These are phyloP conservation scores for Ogataea polymorpha DNA, from an alignment of 805 yeast genomes.

Conservation along the genomic window DNA sequence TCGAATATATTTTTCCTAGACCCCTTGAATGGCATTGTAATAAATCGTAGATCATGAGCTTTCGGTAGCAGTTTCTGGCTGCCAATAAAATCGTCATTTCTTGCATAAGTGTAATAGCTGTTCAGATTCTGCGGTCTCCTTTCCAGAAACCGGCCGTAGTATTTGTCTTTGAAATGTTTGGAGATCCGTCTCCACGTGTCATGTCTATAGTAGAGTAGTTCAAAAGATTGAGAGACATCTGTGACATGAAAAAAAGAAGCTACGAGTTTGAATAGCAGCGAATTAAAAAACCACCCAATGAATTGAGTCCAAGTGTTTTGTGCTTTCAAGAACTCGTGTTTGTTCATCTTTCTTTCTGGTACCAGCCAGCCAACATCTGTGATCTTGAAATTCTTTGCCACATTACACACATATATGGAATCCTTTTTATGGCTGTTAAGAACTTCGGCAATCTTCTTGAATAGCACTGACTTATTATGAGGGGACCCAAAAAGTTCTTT, in stretches of 20 bases:
- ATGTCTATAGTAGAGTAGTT: constrained; percentile 53
- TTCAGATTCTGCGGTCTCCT: constrained; percentile 15
- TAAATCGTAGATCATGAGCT: constrained; percentile 52
- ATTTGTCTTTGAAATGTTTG: constrained; percentile 39
- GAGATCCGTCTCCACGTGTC: constrained; percentile 51
- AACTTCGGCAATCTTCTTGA: constrained; percentile 35
- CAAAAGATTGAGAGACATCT: constrained; percentile 42
- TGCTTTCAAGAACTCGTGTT: constrained; percentile 41
- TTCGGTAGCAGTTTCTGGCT: constrained; percentile 58
- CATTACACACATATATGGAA: constrained; percentile 28
- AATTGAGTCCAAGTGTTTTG: constrained; percentile 38
- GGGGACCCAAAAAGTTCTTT: constrained; percentile 48
- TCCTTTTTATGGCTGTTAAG: constrained; percentile 40
- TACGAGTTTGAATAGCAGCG: constrained; percentile 45
- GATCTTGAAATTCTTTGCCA: constrained; percentile 37
- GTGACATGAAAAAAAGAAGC: constrained; percentile 65
- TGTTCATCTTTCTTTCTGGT: constrained; percentile 29
- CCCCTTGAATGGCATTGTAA: constrained; percentile 51
- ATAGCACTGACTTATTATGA: constrained; percentile 43
- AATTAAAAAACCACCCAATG: constrained; percentile 55
- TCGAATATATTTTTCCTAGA: constrained; percentile 32
- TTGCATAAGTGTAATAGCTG: constrained; percentile 15
- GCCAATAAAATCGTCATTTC: constrained; percentile 36
- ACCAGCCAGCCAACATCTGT: constrained; percentile 58
- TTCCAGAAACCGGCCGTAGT: constrained; percentile 38